Percentiles rank a stretch among this genome's conserved stretches.
These are phyloP conservation scores for Cryptosporidium baileyi DNA, from an alignment of 169 alveolate species.

Conservation along the genomic window DNA sequence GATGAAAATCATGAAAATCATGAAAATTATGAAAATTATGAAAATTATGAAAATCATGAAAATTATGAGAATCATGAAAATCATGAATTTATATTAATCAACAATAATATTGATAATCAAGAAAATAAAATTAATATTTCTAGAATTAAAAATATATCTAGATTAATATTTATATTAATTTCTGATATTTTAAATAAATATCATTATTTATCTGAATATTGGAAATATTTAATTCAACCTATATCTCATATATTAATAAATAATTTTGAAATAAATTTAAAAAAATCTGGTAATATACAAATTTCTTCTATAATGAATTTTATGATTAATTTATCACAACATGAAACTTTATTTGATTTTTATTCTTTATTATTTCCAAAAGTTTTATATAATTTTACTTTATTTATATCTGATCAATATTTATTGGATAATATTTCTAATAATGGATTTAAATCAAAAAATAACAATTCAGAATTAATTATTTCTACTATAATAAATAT, in stretches of 20 bases:
- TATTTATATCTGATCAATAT: background rate
- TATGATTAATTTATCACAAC: background rate
- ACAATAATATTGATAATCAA: too few species aligned
- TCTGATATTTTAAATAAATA: background rate
- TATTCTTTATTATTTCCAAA: conserved; percentile 10
- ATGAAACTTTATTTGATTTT: background rate
- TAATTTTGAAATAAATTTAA: background rate
- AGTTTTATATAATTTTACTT: background rate
- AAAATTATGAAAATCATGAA: too few species aligned
- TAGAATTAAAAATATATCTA: background rate
- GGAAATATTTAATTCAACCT: background rate
- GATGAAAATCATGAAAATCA: too few species aligned
- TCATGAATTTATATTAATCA: too few species aligned
- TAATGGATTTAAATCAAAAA: background rate
- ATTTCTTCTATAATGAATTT: conserved; percentile 20
- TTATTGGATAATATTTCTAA: background rate
- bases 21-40: too few species aligned
- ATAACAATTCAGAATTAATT: background rate
- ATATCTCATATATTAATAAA: background rate
- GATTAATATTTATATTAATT: background rate
- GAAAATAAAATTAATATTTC: too few species aligned
- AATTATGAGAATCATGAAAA: too few species aligned
- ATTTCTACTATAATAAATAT: background rate
- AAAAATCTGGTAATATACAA: background rate
- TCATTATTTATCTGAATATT: background rate